Base-by-base conservation (phyloP, 2,329 filamentous ascomycete species). In the Talaromyces pinophilus region DNA sequence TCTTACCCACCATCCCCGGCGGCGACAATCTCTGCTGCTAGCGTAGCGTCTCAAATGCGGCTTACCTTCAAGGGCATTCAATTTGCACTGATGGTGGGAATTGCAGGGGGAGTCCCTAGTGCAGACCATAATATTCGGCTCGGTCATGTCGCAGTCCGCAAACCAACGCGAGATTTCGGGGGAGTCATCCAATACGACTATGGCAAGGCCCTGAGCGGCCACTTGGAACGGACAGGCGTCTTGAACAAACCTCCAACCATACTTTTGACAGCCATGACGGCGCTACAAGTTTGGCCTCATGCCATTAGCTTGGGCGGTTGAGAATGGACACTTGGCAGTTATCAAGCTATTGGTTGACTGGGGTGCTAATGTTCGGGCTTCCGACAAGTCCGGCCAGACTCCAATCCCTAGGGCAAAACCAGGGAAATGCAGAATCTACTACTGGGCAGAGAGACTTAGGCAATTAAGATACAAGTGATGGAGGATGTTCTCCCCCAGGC, bases 61-160 rank as follows among this genome's bases (percentile, higher is more conserved):
- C 44, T 60, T 35, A 72, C 66, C 10, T 74, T 71, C 54, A 62
- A n/a, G 35, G 68, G 63, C 33, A 67, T 71, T 19, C 70, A 60
- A 33, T 72, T 72, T 65, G 70, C 68, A 10, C 62, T 75, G 8
- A 66, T 74, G 63, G 72, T 75, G 17, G 73, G 73, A 3, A 71
- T 74, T 59, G 72, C 72, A 3, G 71, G 72, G 5, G 73, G 73
- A 22, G 67, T 73, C 33, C 71, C 72, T 6, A 63, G 62, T 22
- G 19, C 50, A 22, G 52, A 62, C 13, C 33, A 44, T 50, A 70
- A 74, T 54, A 69, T 74, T 7, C 65, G 69, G 19, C 62, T 75
- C 5, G 72, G 73, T 10, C 71, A 73, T 68, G 67, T 74, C 11
- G 73, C 74, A 13, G 71, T 74, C 5, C 72, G 73, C 57, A 57